Percentiles rank a stretch among this genome's conserved stretches.
These are phyloP conservation scores for Leishmania turanica DNA, from an alignment of 208 protist genomes.

Conservation along the genomic window DNA sequence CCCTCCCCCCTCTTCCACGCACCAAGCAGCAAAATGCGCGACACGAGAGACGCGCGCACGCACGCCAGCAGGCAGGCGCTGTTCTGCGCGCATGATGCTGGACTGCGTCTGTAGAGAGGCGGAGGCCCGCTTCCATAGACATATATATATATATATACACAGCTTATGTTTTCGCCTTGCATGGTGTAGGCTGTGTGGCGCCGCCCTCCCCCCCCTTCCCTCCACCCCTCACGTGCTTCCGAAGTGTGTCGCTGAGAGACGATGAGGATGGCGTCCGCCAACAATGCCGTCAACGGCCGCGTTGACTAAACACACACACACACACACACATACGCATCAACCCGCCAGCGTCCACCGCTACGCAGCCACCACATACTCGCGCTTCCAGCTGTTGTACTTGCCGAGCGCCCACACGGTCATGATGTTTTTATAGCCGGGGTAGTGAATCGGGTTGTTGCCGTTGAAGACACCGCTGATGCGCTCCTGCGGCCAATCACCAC, in stretches of 20 bases:
- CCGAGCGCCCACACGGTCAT: slow-evolving; percentile 98
- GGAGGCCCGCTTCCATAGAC: slow-evolving; percentile 1
- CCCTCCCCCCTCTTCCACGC: not conserved
- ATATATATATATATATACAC: slow-evolving; percentile 25
- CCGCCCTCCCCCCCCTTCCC: too few species aligned
- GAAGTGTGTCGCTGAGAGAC: not conserved
- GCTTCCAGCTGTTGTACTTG: slow-evolving; percentile 82
- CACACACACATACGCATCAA: not conserved
- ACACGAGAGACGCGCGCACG: not conserved
- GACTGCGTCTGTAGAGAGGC: not conserved
- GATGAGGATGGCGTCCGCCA: not conserved
- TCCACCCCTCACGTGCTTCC: not conserved
- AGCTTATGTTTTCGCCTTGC: not conserved
- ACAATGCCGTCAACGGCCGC: not conserved
- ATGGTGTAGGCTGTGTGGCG: not conserved
- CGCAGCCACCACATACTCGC: slow-evolving; percentile 33
- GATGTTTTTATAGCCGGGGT: slow-evolving; percentile 96
- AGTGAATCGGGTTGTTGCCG: slow-evolving; percentile 98
- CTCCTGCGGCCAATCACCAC: slow-evolving; percentile 93
- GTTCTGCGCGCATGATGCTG: not conserved
- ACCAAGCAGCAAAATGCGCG: not conserved
- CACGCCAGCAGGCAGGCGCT: not conserved
- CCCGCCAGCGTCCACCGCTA: not conserved
- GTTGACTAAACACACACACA: not conserved
- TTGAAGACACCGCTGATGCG: slow-evolving; percentile 98